Evolutionary conservation across 495 filamentous ascomycete genomes (phyloP).

Genomic region (Parmelia sp.): DNA sequence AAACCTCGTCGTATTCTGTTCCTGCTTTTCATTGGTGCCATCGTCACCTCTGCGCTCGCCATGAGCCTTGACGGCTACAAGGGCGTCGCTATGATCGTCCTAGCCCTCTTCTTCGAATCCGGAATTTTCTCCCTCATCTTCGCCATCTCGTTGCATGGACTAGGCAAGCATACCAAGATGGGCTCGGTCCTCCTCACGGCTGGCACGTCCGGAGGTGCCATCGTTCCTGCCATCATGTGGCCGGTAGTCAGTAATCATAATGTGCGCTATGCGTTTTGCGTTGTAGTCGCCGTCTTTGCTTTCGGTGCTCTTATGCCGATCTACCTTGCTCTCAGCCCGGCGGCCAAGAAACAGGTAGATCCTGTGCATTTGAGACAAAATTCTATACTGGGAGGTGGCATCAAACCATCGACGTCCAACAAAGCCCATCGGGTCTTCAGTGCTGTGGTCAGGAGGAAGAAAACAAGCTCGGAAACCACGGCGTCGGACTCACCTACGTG

Average conservation of each 20-base stretch:
- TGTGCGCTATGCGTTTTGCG: conserved; percentile 46
- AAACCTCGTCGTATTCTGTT: conserved; percentile 60
- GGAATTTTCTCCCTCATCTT: conserved; percentile 58
- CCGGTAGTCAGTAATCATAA: conserved; percentile 32
- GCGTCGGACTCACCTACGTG: not conserved
- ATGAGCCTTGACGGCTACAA: conserved; percentile 47
- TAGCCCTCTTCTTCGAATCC: conserved; percentile 58
- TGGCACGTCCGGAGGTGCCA: conserved; percentile 51
- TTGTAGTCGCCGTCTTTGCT: conserved; percentile 53
- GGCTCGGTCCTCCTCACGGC: conserved; percentile 48
- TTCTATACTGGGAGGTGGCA: conserved; percentile 4
- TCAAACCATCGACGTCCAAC: conserved; percentile 1
- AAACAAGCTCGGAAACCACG: conserved; percentile 6
- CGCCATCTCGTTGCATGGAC: conserved; percentile 53
- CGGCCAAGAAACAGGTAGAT: conserved; percentile 57
- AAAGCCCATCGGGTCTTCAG: conserved; percentile 11
- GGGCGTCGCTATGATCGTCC: conserved; percentile 45
- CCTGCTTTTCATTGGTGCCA: conserved; percentile 47
- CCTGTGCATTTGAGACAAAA: conserved; percentile 33
- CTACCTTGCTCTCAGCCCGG: conserved; percentile 50
- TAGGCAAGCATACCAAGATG: conserved; percentile 55
- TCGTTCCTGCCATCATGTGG: conserved; percentile 51
- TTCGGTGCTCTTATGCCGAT: conserved; percentile 53
- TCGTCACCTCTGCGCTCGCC: conserved; percentile 48
- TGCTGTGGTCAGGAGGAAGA: conserved; percentile 15